Percentiles rank a stretch among this genome's conserved stretches.
phyloP scores from a whole-genome alignment of 495 filamentous ascomycete species.

The Chaetomium tenue region DNA sequence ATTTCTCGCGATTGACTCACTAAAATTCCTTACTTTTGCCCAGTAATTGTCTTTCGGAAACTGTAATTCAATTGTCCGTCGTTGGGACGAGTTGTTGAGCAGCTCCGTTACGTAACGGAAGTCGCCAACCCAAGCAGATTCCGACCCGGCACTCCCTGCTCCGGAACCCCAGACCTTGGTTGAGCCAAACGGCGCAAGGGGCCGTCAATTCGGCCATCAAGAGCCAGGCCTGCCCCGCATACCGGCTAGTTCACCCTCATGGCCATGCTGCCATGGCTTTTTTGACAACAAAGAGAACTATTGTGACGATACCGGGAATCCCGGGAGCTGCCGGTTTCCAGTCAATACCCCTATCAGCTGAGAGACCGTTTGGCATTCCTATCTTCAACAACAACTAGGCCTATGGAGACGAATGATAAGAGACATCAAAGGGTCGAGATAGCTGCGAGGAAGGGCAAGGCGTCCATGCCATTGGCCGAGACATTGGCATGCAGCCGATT shows the following conservation, averaged over 20 bases:
- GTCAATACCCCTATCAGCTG: background rate
- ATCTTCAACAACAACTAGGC: background rate
- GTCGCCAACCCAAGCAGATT: background rate
- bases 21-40: background rate
- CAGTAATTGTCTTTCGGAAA: background rate
- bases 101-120: conserved; percentile 13
- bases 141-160: background rate
- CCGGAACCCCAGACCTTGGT: conserved; percentile 14
- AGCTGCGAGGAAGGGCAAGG: conserved; percentile 14
- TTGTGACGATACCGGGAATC: background rate
- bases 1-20: background rate
- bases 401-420: conserved; percentile 27
- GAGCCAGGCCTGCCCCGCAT: conserved; percentile 9
- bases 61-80: background rate
- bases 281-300: background rate
- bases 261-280: background rate
- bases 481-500: conserved; percentile 16
- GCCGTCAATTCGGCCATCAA: background rate
- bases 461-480: conserved; percentile 25
- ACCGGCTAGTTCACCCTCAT: background rate
- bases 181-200: conserved; percentile 1
- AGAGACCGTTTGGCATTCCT: background rate
- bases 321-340: no score
- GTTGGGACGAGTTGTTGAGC: background rate
- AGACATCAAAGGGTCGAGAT: conserved; percentile 23